A percentile compares a stretch with the other conserved stretches of the same genome.
phyloP scores from a whole-genome alignment of 2,329 filamentous ascomycete genomes.

The Exophiala xenobiotica region DNA sequence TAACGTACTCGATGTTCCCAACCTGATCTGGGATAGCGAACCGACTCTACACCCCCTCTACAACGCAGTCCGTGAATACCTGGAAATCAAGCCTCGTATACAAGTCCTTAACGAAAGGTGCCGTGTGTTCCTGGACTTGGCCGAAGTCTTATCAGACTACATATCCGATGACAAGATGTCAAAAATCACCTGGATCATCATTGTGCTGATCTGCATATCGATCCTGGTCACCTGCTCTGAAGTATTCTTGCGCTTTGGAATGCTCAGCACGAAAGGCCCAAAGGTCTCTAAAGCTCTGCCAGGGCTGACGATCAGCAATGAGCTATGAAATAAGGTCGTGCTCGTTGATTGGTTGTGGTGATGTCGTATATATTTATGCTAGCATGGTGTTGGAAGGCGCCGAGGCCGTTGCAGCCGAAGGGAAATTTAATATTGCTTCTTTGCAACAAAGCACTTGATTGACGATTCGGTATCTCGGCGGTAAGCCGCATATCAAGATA shows the following conservation, averaged over 20 bases:
- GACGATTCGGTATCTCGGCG: conserved; percentile 3
- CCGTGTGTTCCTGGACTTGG: conserved; percentile 91
- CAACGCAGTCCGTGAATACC: conserved; percentile 89
- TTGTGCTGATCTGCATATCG: conserved; percentile 84
- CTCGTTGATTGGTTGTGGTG: not conserved
- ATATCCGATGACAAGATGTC: conserved; percentile 96
- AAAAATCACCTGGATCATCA: conserved; percentile 88
- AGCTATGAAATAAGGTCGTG: conserved; percentile 8
- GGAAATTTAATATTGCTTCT: too few species aligned
- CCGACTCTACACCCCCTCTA: conserved; percentile 94
- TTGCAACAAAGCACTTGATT: too few species aligned
- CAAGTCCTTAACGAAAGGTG: conserved; percentile 97
- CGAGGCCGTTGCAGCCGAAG: too few species aligned
- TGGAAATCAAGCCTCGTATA: conserved; percentile 94
- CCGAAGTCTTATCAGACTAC: conserved; percentile 88
- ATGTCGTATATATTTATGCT: not conserved
- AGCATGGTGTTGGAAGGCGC: not conserved
- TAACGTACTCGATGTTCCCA: conserved; percentile 92
- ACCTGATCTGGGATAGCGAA: conserved; percentile 98
- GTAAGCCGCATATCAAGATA: not conserved
- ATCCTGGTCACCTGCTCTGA: conserved; percentile 90
- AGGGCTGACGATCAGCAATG: conserved; percentile 8
- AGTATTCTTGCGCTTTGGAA: conserved; percentile 79
- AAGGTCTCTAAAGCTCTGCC: conserved; percentile 6
- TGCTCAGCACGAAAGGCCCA: conserved; percentile 49